Evolutionary conservation across 768 basidiomycete species (phyloP).

Genomic region (Boletus sensibilis): DNA sequence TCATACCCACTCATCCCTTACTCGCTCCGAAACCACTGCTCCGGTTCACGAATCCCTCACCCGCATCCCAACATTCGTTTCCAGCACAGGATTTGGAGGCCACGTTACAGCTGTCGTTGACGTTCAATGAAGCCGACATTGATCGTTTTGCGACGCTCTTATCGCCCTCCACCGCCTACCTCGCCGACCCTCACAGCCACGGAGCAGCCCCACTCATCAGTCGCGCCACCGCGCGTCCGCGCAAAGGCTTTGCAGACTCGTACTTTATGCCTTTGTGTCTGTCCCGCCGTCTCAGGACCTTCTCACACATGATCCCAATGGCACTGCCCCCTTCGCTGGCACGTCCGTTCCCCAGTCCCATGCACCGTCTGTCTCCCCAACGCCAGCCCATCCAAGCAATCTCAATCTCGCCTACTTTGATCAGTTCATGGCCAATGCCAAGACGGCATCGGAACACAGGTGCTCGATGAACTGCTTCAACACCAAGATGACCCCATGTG

Average conservation of each 20-base stretch:
- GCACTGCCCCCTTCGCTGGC: neutral
- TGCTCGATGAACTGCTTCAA: constrained; percentile 63
- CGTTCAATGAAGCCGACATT: constrained; percentile 29
- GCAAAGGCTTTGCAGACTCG: constrained; percentile 37
- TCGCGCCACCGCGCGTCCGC: neutral
- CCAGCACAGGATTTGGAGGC: too few relatives aligned
- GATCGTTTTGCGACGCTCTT: constrained; percentile 46
- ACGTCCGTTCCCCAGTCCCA: neutral
- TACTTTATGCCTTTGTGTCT: constrained; percentile 63
- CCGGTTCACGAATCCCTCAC: neutral
- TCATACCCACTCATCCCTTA: neutral
- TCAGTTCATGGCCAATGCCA: constrained; percentile 57
- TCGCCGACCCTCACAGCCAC: constrained; percentile 16
- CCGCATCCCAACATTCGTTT: neutral
- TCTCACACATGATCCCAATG: neutral
- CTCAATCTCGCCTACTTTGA: constrained; percentile 55
- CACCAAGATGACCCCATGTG: constrained; percentile 73
- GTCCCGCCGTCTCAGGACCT: constrained; percentile 56
- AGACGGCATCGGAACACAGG: constrained; percentile 47
- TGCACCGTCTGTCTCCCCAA: neutral
- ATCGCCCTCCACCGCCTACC: constrained; percentile 37
- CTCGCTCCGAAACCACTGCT: neutral
- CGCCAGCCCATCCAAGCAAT: constrained; percentile 6
- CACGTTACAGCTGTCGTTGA: neutral
- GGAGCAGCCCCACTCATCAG: neutral